phyloP scores from a whole-genome alignment of 2,329 filamentous ascomycete species.

The Stachybotrys elegans region DNA sequence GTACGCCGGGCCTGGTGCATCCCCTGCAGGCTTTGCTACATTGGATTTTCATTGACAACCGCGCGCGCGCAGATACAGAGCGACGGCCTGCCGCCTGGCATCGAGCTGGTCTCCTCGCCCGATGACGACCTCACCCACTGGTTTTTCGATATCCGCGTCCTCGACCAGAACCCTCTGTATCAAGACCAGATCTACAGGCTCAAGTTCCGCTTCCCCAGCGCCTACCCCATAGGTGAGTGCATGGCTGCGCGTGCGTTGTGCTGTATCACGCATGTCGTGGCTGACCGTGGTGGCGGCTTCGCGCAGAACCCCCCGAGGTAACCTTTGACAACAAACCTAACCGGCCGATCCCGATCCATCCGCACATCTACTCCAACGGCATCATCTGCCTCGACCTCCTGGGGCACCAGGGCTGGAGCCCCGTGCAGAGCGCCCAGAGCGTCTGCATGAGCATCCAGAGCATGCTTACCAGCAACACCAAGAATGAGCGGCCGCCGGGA shows the following conservation, averaged over 20 bases:
- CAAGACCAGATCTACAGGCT: slow-evolving; percentile 73
- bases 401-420: slow-evolving; percentile 84
- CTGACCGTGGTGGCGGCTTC: background rate
- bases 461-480: slow-evolving; percentile 94
- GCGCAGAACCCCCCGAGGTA: slow-evolving; percentile 85
- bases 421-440: slow-evolving; percentile 94
- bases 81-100: slow-evolving; percentile 58
- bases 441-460: slow-evolving; percentile 97
- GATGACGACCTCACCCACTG: slow-evolving; percentile 69
- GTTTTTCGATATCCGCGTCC: slow-evolving; percentile 85
- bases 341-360: slow-evolving; percentile 82
- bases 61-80: slow-evolving; percentile 44
- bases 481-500: slow-evolving; percentile 83
- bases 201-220: slow-evolving; percentile 77
- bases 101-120: slow-evolving; percentile 67
- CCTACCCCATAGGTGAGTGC: slow-evolving; percentile 83
- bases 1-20: no score
- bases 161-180: slow-evolving; percentile 90
- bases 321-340: slow-evolving; percentile 67
- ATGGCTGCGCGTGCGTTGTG: background rate
- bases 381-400: slow-evolving; percentile 97
- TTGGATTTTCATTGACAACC: no score
- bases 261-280: background rate
- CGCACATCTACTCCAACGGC: slow-evolving; percentile 96
- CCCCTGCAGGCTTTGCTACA: no score